These are phyloP conservation scores for Golubevia pallescens DNA, from an alignment of 1,284 basidiomycete species.

Conservation along the genomic window DNA sequence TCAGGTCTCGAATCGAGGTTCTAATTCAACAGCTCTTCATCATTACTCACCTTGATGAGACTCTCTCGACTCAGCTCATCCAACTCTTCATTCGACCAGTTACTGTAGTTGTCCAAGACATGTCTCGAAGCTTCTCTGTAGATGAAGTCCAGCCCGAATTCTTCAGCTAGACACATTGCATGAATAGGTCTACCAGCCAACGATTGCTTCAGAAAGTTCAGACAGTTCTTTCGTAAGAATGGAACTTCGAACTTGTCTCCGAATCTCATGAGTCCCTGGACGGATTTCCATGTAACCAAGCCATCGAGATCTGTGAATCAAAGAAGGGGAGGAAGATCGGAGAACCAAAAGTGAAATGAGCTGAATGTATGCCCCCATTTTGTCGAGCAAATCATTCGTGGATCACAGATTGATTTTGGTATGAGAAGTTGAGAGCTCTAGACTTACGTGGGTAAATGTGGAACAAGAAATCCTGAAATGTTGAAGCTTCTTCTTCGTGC, in stretches of 20 bases:
- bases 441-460: conserved; percentile 31
- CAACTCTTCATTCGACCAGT: conserved; percentile 35
- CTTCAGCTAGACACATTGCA: conserved; percentile 40
- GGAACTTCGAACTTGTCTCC: conserved; percentile 39
- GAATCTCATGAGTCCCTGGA: conserved; percentile 28
- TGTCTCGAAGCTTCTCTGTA: conserved; percentile 39
- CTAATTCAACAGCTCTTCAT: too few species aligned
- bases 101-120: conserved; percentile 38
- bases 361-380: too few species aligned
- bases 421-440: too few species aligned
- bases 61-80: conserved; percentile 22
- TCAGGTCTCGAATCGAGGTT: too few species aligned
- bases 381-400: too few species aligned
- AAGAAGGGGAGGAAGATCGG: too few species aligned
- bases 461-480: conserved; percentile 37
- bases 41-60: conserved; percentile 22
- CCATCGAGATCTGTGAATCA: conserved; percentile 22
- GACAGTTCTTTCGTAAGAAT: conserved; percentile 21
- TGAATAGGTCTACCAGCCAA: conserved; percentile 42
- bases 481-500: conserved; percentile 29
- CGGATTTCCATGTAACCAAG: conserved; percentile 31
- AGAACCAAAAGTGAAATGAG: too few species aligned
- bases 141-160: conserved; percentile 26
- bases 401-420: too few species aligned
- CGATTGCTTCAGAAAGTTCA: conserved; percentile 26